Percentiles rank a stretch among this genome's conserved stretches.
Conservation (phyloP, 257 asterid species). For the Agastache rugosa region DNA sequence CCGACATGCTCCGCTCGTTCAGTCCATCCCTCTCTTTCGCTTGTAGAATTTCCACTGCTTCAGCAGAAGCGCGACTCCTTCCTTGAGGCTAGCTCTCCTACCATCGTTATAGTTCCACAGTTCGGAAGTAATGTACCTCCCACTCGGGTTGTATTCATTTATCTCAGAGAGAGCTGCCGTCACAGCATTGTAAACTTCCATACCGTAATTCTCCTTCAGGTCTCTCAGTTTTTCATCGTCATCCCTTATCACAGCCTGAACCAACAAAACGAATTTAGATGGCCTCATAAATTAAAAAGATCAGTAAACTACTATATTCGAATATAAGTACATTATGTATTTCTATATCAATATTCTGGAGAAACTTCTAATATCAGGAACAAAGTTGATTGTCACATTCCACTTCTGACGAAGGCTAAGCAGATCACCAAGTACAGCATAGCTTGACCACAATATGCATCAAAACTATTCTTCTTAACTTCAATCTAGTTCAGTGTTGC, state of each 20-base stretch:
- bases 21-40: slow-evolving; percentile 37
- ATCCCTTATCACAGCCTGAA: slow-evolving; percentile 57
- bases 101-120: slow-evolving; percentile 72
- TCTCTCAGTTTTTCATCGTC: slow-evolving; percentile 71
- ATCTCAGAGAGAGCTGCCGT: slow-evolving; percentile 61
- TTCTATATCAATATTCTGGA: neutral
- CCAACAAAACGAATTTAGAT: slow-evolving; percentile 4
- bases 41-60: slow-evolving; percentile 52
- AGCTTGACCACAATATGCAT: slow-evolving; percentile 1
- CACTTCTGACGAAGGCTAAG: slow-evolving; percentile 3
- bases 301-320: neutral
- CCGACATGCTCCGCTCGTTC: neutral
- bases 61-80: slow-evolving; percentile 60
- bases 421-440: neutral
- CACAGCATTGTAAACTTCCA: slow-evolving; percentile 64
- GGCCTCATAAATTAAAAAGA: neutral
- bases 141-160: slow-evolving; percentile 80
- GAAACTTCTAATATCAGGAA: neutral
- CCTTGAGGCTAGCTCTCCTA: slow-evolving; percentile 66
- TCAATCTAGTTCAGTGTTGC: too few relatives aligned
- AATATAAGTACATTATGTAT: neutral
- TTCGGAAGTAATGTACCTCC: slow-evolving; percentile 61
- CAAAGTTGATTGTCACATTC: neutral
- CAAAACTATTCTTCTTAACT: neutral
- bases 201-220: slow-evolving; percentile 55